A percentile compares a stretch with the other conserved stretches of the same genome.
Conservation (phyloP, 2,329 filamentous ascomycete genomes). For the Daldinia eschscholtzii region DNA sequence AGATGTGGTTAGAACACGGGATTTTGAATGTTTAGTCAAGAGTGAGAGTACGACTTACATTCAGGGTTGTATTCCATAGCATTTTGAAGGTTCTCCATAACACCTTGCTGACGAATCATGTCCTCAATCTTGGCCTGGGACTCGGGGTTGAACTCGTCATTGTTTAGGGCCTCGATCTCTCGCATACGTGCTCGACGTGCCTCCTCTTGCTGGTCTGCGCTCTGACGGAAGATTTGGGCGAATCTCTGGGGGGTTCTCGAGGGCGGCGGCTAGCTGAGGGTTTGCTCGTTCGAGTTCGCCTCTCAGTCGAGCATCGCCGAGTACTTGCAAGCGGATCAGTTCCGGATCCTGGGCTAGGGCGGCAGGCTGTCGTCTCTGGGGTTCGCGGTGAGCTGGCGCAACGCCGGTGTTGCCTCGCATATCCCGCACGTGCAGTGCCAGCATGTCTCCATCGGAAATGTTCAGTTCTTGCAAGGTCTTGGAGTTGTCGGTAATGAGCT, state of each 20-base stretch:
- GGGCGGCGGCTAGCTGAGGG: slow-evolving; percentile 80
- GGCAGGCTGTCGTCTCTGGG: slow-evolving; percentile 50
- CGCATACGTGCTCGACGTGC: slow-evolving; percentile 82
- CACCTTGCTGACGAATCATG: slow-evolving; percentile 93
- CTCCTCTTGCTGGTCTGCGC: slow-evolving; percentile 77
- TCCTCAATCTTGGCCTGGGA: slow-evolving; percentile 94
- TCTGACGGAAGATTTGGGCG: slow-evolving; percentile 75
- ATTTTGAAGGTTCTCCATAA: slow-evolving; percentile 95
- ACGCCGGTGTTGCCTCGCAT: slow-evolving; percentile 64
- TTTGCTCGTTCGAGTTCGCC: slow-evolving; percentile 77
- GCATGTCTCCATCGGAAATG: slow-evolving; percentile 90
- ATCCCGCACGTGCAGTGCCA: slow-evolving; percentile 83
- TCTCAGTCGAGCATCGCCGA: slow-evolving; percentile 81
- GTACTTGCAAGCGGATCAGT: slow-evolving; percentile 82
- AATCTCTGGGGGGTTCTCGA: slow-evolving; percentile 82
- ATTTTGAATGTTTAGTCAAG: slow-evolving; percentile 27
- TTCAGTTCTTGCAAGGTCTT: slow-evolving; percentile 86
- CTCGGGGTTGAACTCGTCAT: slow-evolving; percentile 93
- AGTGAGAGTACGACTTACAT: slow-evolving; percentile 68
- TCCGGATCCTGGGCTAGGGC: slow-evolving; percentile 75
- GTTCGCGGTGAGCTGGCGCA: slow-evolving; percentile 53
- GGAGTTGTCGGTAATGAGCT: slow-evolving; percentile 79
- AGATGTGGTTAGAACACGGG: slow-evolving; percentile 20
- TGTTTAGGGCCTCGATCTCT: slow-evolving; percentile 86
- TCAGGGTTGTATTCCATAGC: slow-evolving; percentile 98